phyloP scores from a whole-genome alignment of 2,329 filamentous ascomycete species.

The Beauveria pseudobassiana region DNA sequence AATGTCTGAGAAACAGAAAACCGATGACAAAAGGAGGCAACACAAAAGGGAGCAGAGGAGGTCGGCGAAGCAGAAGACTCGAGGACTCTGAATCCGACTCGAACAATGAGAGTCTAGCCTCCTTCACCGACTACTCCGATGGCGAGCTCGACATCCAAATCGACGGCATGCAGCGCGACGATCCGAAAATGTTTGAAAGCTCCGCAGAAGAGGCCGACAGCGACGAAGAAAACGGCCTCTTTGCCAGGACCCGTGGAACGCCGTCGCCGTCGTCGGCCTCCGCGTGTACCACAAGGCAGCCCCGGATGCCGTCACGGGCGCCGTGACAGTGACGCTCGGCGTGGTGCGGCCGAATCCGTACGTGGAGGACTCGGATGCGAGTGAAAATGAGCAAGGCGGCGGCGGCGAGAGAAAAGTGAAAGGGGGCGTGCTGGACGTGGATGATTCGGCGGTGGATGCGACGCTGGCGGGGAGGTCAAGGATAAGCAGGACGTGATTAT shows the following conservation, averaged over 20 bases:
- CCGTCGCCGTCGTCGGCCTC: slow-evolving; percentile 53
- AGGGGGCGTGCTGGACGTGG: slow-evolving; percentile 33
- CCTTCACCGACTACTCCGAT: slow-evolving; percentile 33
- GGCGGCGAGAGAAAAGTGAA: slow-evolving; percentile 18
- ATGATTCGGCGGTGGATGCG: slow-evolving; percentile 39
- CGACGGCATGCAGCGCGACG: neutral
- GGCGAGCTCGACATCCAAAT: slow-evolving; percentile 30
- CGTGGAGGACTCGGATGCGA: slow-evolving; percentile 6
- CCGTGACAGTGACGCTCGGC: slow-evolving; percentile 26
- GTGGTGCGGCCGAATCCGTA: slow-evolving; percentile 33
- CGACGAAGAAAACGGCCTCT: slow-evolving; percentile 27
- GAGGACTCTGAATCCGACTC: neutral
- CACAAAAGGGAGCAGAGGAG: neutral
- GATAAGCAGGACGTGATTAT: slow-evolving; percentile 30
- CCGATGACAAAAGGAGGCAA: neutral
- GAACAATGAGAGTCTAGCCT: slow-evolving; percentile 21
- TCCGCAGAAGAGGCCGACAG: neutral
- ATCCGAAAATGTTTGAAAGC: neutral
- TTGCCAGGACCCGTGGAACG: slow-evolving; percentile 55
- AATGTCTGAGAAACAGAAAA: neutral
- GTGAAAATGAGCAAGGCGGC: slow-evolving; percentile 13
- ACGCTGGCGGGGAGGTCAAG: slow-evolving; percentile 26
- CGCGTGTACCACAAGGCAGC: slow-evolving; percentile 49
- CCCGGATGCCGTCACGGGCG: slow-evolving; percentile 16
- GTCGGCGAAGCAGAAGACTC: slow-evolving; percentile 13